Evolutionary conservation across 2,329 filamentous ascomycete genomes (phyloP).

Genomic region (Salinomyces thailandicus): DNA sequence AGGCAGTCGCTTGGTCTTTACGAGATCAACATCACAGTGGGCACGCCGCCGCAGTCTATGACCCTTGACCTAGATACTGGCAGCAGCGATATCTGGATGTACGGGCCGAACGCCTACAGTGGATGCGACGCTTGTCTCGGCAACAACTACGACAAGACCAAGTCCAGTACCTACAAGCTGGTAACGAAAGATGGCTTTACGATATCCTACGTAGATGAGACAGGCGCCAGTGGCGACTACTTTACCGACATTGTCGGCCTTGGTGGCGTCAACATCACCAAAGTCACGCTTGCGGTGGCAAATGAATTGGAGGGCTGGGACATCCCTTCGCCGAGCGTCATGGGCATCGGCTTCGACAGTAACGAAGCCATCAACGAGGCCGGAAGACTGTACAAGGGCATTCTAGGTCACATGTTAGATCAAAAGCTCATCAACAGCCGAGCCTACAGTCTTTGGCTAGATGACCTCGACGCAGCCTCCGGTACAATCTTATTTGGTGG

Average conservation of each 20-base stretch:
- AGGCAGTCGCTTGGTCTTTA: no score
- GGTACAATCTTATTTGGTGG: constrained; percentile 28
- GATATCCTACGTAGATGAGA: constrained; percentile 22
- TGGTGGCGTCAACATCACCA: constrained; percentile 18
- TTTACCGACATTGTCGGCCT: constrained; percentile 20
- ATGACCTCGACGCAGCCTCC: constrained; percentile 15
- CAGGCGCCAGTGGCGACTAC: constrained; percentile 19
- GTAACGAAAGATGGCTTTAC: constrained; percentile 18
- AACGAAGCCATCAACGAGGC: constrained; percentile 20
- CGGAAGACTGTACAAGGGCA: constrained; percentile 25
- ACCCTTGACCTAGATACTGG: constrained; percentile 27
- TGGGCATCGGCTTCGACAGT: constrained; percentile 23
- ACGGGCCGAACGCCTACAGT: constrained; percentile 15
- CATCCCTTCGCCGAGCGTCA: constrained; percentile 16
- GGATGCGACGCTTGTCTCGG: constrained; percentile 18
- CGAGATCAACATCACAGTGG: no score
- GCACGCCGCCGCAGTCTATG: constrained; percentile 24
- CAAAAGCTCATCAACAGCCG: constrained; percentile 23
- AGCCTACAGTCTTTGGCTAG: constrained; percentile 25
- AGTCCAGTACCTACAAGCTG: constrained; percentile 19
- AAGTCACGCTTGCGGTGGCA: constrained; percentile 24
- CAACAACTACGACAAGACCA: constrained; percentile 19
- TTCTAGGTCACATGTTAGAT: constrained; percentile 23
- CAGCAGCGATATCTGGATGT: constrained; percentile 25
- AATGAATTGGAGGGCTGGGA: constrained; percentile 21